These are phyloP conservation scores for Saccharomyces hybrid DNA, from an alignment of 1,139 yeast species.

Conservation along the genomic window DNA sequence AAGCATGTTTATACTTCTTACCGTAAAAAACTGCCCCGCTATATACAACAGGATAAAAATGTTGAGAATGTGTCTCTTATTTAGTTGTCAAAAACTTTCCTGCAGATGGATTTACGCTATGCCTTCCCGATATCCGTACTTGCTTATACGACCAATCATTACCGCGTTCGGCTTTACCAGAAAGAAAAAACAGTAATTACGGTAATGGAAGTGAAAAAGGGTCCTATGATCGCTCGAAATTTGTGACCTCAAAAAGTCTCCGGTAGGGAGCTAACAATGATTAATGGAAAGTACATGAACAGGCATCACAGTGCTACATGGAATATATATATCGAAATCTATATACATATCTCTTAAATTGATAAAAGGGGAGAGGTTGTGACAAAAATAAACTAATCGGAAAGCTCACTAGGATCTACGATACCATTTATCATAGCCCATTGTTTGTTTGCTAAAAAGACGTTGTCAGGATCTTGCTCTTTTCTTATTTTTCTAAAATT, in stretches of 20 bases:
- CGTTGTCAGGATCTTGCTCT: slow-evolving; percentile 71
- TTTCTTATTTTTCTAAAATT: slow-evolving; percentile 55
- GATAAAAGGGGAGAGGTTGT: background rate
- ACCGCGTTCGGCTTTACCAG: background rate
- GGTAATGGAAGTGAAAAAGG: background rate
- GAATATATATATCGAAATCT: background rate
- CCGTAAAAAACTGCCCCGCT: background rate
- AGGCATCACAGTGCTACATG: background rate
- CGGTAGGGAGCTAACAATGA: background rate
- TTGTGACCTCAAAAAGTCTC: background rate
- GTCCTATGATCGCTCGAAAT: background rate
- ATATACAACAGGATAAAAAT: background rate
- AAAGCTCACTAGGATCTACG: slow-evolving; percentile 26
- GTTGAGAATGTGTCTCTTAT: background rate
- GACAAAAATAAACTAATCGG: background rate
- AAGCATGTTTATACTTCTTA: background rate
- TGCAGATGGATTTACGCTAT: background rate
- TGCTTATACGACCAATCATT: slow-evolving; percentile 1
- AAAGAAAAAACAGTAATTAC: background rate
- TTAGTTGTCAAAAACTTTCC: background rate
- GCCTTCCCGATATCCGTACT: background rate
- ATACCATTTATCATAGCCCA: slow-evolving; percentile 84
- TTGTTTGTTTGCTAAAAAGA: slow-evolving; percentile 64
- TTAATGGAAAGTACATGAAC: background rate
- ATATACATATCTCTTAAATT: background rate